phyloP scores from a whole-genome alignment of 805 yeast species.

The Kodamaea kakaduensis region DNA sequence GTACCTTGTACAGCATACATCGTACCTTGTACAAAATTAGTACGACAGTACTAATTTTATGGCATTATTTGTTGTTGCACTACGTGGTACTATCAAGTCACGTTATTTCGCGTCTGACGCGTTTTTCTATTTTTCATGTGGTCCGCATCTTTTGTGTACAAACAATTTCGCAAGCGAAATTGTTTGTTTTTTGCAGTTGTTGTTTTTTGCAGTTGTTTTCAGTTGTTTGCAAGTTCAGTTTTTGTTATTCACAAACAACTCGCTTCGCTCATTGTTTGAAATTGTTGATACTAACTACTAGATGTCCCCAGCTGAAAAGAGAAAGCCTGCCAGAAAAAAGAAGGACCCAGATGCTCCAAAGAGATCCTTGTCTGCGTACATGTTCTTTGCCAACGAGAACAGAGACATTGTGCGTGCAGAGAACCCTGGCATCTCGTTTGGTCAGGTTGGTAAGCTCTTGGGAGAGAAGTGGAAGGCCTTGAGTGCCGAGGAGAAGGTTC shows the following conservation, averaged over 20 bases:
- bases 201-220: background rate
- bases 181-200: background rate
- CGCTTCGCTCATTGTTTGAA: too few species aligned
- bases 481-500: conserved; percentile 74
- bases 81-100: too few species aligned
- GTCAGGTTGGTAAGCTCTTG: conserved; percentile 89
- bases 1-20: too few species aligned
- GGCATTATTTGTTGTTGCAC: conserved; percentile 1
- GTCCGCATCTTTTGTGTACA: too few species aligned
- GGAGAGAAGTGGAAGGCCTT: conserved; percentile 98
- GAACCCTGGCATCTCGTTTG: conserved; percentile 94
- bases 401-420: conserved; percentile 94
- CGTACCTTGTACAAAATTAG: conserved; percentile 5
- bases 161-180: too few species aligned
- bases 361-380: conserved; percentile 96
- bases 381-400: conserved; percentile 97
- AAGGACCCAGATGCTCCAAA: conserved; percentile 98
- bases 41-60: conserved; percentile 3
- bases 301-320: conserved; percentile 32
- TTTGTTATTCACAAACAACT: conserved; percentile 6
- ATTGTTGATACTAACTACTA: conserved; percentile 12
- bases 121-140: background rate
- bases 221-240: background rate
- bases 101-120: too few species aligned
- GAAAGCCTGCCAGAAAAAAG: conserved; percentile 45